phyloP scores from a whole-genome alignment of 129 eudicot genomes.

The Artemisia tridentata region DNA sequence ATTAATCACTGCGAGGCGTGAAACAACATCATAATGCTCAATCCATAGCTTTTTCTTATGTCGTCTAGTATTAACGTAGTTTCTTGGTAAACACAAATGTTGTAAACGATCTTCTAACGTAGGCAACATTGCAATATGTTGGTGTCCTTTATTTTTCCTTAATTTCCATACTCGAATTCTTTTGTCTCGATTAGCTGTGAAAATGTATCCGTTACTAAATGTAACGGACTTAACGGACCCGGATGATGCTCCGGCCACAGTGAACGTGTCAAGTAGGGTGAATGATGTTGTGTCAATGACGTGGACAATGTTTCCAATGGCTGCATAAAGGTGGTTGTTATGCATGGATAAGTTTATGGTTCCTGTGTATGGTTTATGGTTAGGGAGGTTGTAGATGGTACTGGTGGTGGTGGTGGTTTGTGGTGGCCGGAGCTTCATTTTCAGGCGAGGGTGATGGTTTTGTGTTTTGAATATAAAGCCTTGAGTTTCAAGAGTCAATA shows the following conservation, averaged over 20 bases:
- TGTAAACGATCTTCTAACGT: conserved; percentile 55
- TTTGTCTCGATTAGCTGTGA: conserved; percentile 75
- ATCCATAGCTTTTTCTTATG: conserved; percentile 68
- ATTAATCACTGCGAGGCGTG: conserved; percentile 43
- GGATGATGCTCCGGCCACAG: conserved; percentile 25
- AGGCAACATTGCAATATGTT: conserved; percentile 57
- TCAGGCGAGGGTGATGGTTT: conserved; percentile 4
- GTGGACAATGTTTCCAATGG: conserved; percentile 45
- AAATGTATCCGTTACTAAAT: conserved; percentile 41
- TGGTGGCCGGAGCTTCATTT: neutral
- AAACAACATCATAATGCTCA: conserved; percentile 84
- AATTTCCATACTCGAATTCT: conserved; percentile 67
- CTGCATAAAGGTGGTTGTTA: conserved; percentile 50
- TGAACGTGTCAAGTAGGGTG: conserved; percentile 37
- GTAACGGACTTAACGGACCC: conserved; percentile 62
- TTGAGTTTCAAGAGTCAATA: no score
- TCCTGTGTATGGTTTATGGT: neutral
- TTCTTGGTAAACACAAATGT: conserved; percentile 49
- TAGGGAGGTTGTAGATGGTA: neutral
- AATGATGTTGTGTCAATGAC: conserved; percentile 36
- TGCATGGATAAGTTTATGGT: conserved; percentile 23
- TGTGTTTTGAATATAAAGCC: no score
- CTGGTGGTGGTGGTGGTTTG: neutral
- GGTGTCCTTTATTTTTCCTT: conserved; percentile 36
- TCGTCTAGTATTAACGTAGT: conserved; percentile 63